These are phyloP conservation scores for Infundibulicybe gibba DNA, from an alignment of 768 basidiomycete genomes.

Conservation along the genomic window DNA sequence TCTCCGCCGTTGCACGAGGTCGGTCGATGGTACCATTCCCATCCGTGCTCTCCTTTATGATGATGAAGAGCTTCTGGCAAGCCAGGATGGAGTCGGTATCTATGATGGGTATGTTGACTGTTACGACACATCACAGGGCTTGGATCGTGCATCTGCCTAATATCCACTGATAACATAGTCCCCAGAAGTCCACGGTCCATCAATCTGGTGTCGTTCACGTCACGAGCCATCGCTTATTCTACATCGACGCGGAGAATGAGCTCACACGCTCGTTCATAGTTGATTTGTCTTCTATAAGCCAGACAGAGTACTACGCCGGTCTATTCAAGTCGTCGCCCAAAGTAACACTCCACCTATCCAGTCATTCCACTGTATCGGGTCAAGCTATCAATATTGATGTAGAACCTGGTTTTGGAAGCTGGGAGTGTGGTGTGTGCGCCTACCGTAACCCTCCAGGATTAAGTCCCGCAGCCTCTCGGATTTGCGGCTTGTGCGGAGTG, in stretches of 20 bases:
- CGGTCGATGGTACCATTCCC: constrained; percentile 76
- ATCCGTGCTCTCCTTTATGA: constrained; percentile 71
- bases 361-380: constrained; percentile 16
- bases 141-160: constrained; percentile 4
- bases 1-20: constrained; percentile 49
- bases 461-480: constrained; percentile 62
- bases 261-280: constrained; percentile 62
- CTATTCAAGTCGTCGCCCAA: constrained; percentile 89
- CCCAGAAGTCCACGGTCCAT: constrained; percentile 78
- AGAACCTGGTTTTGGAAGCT: constrained; percentile 45
- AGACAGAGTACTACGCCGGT: constrained; percentile 88
- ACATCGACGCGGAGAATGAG: constrained; percentile 54
- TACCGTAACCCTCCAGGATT: constrained; percentile 76
- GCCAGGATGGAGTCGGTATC: constrained; percentile 81
- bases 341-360: constrained; percentile 69
- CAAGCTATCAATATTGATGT: constrained; percentile 16
- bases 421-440: constrained; percentile 90
- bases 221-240: constrained; percentile 85
- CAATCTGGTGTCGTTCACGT: constrained; percentile 71
- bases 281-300: constrained; percentile 58
- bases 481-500: constrained; percentile 84
- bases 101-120: constrained; percentile 77
- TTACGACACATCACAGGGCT: constrained; percentile 8
- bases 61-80: constrained; percentile 73
- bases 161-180: constrained; percentile 43